phyloP scores from a whole-genome alignment of 192 early-diverging fungal species.

The Entomortierella lignicola region DNA sequence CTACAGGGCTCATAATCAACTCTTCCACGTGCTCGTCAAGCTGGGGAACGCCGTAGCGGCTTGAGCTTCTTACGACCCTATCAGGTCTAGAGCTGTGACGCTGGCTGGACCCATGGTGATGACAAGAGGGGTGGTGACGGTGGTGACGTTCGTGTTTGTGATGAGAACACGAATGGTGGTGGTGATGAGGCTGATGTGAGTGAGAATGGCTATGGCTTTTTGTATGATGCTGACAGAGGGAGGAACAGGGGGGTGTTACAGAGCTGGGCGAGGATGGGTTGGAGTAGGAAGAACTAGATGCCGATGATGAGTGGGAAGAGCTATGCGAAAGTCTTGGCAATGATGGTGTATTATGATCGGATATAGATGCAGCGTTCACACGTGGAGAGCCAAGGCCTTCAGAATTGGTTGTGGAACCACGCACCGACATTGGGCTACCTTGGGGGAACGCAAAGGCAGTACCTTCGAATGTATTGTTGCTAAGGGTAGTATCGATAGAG shows the following conservation, averaged over 20 bases:
- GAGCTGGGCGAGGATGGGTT: conserved; percentile 45
- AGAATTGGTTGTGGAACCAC: conserved; percentile 21
- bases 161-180: conserved; percentile 8
- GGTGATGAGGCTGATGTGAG: conserved; percentile 11
- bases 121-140: conserved; percentile 37
- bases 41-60: conserved; percentile 3
- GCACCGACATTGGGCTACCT: conserved; percentile 10
- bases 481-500: conserved; percentile 35
- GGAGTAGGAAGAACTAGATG: conserved; percentile 35
- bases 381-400: conserved; percentile 34
- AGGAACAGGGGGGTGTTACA: conserved; percentile 20
- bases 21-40: neutral
- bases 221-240: conserved; percentile 20
- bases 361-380: conserved; percentile 10
- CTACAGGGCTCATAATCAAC: neutral
- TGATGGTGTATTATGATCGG: conserved; percentile 8
- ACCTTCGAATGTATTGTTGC: neutral
- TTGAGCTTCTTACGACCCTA: neutral
- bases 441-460: conserved; percentile 7
- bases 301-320: conserved; percentile 18
- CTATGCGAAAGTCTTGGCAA: conserved; percentile 32
- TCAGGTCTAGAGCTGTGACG: conserved; percentile 16
- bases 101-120: conserved; percentile 1
- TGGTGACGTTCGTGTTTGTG: conserved; percentile 7
- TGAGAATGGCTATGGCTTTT: conserved; percentile 7